A percentile compares a stretch with the other conserved stretches of the same genome.
Conservation (phyloP, 1,139 yeast species). For the Kazachstania sp. region DNA sequence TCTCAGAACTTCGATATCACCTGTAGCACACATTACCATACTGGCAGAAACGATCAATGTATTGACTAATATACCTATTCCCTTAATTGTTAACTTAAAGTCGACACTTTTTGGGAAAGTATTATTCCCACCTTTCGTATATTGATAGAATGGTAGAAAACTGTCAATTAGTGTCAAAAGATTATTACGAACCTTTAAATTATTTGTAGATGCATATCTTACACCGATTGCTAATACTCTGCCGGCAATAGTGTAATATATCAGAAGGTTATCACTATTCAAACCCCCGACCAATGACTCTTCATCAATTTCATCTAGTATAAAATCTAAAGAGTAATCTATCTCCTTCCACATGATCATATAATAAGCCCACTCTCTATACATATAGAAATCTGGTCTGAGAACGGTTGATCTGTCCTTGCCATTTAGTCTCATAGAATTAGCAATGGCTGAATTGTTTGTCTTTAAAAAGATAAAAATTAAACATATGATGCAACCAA, state of each 20-base stretch:
- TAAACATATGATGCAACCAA: constrained; percentile 76
- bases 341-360: constrained; percentile 75
- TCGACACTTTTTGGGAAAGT: constrained; percentile 40
- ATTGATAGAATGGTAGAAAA: constrained; percentile 45
- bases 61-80: constrained; percentile 52
- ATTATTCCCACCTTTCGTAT: constrained; percentile 32
- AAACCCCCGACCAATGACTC: constrained; percentile 28
- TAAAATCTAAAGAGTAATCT: constrained; percentile 49
- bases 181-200: constrained; percentile 47
- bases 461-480: constrained; percentile 68
- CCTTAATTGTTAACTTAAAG: constrained; percentile 47
- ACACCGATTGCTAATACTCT: constrained; percentile 67
- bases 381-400: constrained; percentile 69
- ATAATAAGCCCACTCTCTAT: constrained; percentile 59
- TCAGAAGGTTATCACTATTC: constrained; percentile 57
- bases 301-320: constrained; percentile 31
- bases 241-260: constrained; percentile 67
- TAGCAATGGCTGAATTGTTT: constrained; percentile 50
- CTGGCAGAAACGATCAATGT: constrained; percentile 57
- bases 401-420: constrained; percentile 33
- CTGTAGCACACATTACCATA: constrained; percentile 83
- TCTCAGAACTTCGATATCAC: constrained; percentile 71
- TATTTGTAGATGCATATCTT: constrained; percentile 64
- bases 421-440: constrained; percentile 10
- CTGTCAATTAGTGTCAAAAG: constrained; percentile 56